Evolutionary conservation across 2,329 filamentous ascomycete species (phyloP).

Genomic region (Cercospora citrullina): DNA sequence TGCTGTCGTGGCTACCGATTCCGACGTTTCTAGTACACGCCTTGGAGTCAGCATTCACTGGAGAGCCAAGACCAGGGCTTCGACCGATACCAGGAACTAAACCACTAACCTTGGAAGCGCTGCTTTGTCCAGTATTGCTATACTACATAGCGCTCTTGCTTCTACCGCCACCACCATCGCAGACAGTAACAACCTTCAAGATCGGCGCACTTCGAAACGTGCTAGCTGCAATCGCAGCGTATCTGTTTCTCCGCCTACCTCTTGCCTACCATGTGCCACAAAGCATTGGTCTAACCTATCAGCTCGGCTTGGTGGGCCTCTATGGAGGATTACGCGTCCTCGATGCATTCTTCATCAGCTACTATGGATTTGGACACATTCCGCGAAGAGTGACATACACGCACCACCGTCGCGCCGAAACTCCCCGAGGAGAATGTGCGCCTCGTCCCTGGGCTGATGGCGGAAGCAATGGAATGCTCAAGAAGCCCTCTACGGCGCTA

Average conservation of each 20-base stretch:
- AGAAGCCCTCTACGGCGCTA: constrained; percentile 15
- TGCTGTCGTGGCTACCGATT: constrained; percentile 16
- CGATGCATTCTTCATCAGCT: constrained; percentile 49
- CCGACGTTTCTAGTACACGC: constrained; percentile 30
- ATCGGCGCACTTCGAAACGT: constrained; percentile 40
- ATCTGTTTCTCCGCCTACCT: constrained; percentile 47
- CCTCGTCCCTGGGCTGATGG: constrained; percentile 26
- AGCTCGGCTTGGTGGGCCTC: constrained; percentile 46
- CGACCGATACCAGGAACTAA: constrained; percentile 45
- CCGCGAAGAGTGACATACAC: constrained; percentile 46
- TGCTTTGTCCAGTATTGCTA: constrained; percentile 44
- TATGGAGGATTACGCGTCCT: constrained; percentile 47
- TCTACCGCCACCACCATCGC: constrained; percentile 44
- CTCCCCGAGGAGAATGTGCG: constrained; percentile 29
- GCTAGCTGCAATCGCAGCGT: constrained; percentile 42
- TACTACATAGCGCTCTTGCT: constrained; percentile 48
- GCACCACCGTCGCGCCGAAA: constrained; percentile 39
- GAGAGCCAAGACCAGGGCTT: constrained; percentile 42
- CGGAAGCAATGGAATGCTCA: constrained; percentile 23
- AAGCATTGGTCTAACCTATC: constrained; percentile 49
- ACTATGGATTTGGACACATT: constrained; percentile 44
- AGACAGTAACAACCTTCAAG: constrained; percentile 35
- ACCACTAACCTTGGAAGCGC: constrained; percentile 43
- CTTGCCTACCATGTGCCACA: constrained; percentile 47
- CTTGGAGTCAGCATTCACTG: constrained; percentile 25